Percentiles rank a stretch among this genome's conserved stretches.
phyloP scores from a whole-genome alignment of 495 filamentous ascomycete genomes.

The Daldinia decipiens region DNA sequence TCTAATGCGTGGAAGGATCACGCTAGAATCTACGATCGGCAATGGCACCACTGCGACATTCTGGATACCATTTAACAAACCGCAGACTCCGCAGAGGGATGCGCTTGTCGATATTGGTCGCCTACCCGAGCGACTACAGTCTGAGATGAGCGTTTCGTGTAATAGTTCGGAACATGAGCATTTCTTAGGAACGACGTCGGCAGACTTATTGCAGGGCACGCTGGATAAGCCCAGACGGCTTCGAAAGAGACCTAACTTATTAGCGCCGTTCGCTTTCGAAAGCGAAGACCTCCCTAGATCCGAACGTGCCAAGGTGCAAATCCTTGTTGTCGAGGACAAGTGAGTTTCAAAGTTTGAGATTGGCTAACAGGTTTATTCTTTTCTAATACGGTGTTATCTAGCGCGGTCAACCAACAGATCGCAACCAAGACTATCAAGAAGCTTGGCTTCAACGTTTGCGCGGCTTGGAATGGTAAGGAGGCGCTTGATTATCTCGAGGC shows the following conservation, averaged over 20 bases:
- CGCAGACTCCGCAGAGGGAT: conserved; percentile 48
- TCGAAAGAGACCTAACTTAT: conserved; percentile 47
- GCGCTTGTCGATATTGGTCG: conserved; percentile 60
- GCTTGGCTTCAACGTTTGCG: conserved; percentile 74
- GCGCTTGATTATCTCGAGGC: conserved; percentile 72
- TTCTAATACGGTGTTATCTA: conserved; percentile 43
- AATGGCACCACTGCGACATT: conserved; percentile 73
- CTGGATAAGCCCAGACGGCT: conserved; percentile 47
- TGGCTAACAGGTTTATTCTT: conserved; percentile 12
- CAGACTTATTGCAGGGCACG: conserved; percentile 36
- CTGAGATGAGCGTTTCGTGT: conserved; percentile 70
- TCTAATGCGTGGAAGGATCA: conserved; percentile 82
- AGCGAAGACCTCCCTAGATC: conserved; percentile 53
- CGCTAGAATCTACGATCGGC: conserved; percentile 66
- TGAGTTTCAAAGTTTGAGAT: conserved; percentile 40
- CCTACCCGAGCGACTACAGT: conserved; percentile 69
- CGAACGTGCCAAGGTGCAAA: conserved; percentile 65
- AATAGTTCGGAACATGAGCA: conserved; percentile 63
- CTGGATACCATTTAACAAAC: conserved; percentile 74
- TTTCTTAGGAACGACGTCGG: conserved; percentile 46
- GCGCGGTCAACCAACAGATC: conserved; percentile 80
- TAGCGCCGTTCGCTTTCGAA: conserved; percentile 37
- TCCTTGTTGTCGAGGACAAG: conserved; percentile 87
- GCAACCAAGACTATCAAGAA: conserved; percentile 78
- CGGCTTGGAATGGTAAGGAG: conserved; percentile 79